Conservation (phyloP, 2,329 filamentous ascomycete species). For the Diplodia intermedia region DNA sequence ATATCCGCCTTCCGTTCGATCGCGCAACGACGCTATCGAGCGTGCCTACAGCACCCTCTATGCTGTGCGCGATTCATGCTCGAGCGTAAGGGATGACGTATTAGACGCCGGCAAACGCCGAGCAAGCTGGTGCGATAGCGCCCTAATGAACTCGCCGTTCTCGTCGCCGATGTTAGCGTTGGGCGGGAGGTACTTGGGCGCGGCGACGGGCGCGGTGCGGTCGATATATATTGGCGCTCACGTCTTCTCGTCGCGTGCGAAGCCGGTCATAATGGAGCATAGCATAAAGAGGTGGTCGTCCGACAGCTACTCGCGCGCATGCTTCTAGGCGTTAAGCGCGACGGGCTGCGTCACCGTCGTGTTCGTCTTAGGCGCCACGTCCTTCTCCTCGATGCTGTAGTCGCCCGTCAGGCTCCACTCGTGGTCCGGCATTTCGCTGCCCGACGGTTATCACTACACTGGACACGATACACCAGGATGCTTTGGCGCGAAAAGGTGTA, state of each 20-base stretch:
- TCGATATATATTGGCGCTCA: slow-evolving; percentile 26
- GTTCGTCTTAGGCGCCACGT: neutral
- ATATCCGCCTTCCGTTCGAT: too few species aligned
- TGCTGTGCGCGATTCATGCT: slow-evolving; percentile 85
- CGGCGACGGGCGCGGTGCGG: neutral
- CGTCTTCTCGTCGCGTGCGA: slow-evolving; percentile 9
- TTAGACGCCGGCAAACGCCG: slow-evolving; percentile 85
- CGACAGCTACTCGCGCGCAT: neutral
- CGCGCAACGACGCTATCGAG: too few species aligned
- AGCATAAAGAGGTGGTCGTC: slow-evolving; percentile 24
- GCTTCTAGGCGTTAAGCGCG: neutral
- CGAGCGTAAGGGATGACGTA: slow-evolving; percentile 86
- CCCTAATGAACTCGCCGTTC: slow-evolving; percentile 21
- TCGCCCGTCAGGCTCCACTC: slow-evolving; percentile 19
- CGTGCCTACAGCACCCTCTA: slow-evolving; percentile 85
- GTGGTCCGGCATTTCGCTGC: slow-evolving; percentile 13
- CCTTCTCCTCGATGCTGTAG: neutral
- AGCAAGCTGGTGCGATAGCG: slow-evolving; percentile 60
- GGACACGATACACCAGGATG: slow-evolving; percentile 86
- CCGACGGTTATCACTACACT: slow-evolving; percentile 79
- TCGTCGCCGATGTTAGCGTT: slow-evolving; percentile 25
- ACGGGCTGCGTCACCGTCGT: neutral
- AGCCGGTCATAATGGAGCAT: slow-evolving; percentile 18
- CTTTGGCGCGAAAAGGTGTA: slow-evolving; percentile 80
- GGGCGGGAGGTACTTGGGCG: neutral